A percentile compares a stretch with the other conserved stretches of the same genome.
phyloP scores from a whole-genome alignment of 164 flowering plant genomes.

The Nelumbo lutea region DNA sequence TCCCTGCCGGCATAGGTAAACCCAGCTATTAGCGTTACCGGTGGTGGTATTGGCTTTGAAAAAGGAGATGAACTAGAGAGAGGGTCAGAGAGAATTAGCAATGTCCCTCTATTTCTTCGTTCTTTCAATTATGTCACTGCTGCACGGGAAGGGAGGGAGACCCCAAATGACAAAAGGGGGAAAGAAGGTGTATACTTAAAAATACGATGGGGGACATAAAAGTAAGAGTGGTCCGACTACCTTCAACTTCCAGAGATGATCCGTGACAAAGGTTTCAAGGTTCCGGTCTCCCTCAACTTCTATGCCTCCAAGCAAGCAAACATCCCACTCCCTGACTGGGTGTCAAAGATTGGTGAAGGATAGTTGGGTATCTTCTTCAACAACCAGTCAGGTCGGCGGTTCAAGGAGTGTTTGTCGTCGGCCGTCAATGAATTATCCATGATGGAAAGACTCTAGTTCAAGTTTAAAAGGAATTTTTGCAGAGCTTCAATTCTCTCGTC shows the following conservation, averaged over 20 bases:
- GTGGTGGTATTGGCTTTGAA: too few relatives aligned
- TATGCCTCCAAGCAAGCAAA: conserved; percentile 56
- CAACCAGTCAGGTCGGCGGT: conserved; percentile 62
- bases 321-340: conserved; percentile 76
- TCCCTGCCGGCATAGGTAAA: too few relatives aligned
- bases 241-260: conserved; percentile 75
- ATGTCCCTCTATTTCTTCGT: too few relatives aligned
- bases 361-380: conserved; percentile 53
- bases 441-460: conserved; percentile 64
- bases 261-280: conserved; percentile 65
- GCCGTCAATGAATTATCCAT: conserved; percentile 58
- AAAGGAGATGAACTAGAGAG: too few relatives aligned
- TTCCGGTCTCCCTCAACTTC: conserved; percentile 72
- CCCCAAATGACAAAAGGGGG: too few relatives aligned
- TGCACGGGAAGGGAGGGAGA: too few relatives aligned
- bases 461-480: conserved; percentile 67
- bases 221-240: conserved; percentile 77
- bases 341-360: conserved; percentile 45
- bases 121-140: too few relatives aligned
- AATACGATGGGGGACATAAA: background rate
- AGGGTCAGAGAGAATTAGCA: too few relatives aligned
- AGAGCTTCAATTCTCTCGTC: conserved; percentile 49
- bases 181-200: too few relatives aligned
- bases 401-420: conserved; percentile 55
- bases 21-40: too few relatives aligned